Base-by-base conservation (phyloP, 2,329 filamentous ascomycete species). In the Aspergillus calidoustus region DNA sequence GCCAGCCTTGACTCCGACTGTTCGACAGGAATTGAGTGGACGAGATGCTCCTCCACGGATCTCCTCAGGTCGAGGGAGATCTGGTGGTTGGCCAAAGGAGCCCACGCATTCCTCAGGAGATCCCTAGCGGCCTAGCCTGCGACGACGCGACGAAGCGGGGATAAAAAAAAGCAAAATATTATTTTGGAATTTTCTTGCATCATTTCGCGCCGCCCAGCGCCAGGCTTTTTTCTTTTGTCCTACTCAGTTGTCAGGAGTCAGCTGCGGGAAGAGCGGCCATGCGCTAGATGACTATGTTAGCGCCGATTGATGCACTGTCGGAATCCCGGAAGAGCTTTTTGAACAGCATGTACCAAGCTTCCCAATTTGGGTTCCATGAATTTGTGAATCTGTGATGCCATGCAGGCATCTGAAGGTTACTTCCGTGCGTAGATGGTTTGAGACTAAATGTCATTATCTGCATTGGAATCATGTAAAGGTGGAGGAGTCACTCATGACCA, bases 231-330 rank as follows among this genome's bases (percentile, higher is more conserved):
- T 23, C 19, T 56, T 34, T 31, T 44, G 25, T 51, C 48, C 22
- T n/a, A 13, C 34, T 41, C 34, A 48, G n/a, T 31, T 51, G 49
- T 63, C 6, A 28, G 25, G 25, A 28, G 2, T 28, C 59, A 59
- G 59, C 62, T 64, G 56, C 62, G 48, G 56, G 17, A 56, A 43
- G 19, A 56, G 61, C 61, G 54, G 55, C 61, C 58, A 61, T 34
- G 17, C 47, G 48, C 54, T 30, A 58, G 49, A 22, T 51, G 43
- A 44, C 38, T 60, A 28, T 2, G 25, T 48, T 44, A 28, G 52
- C 50, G 48, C 43, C 51, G 57, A 60, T 30, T 53, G 38, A 7
- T 53, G n/a, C 19, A 19, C 19, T 19, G 15, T 38, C 31, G 13
- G 11, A 41, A 41, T 41, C 13, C 34, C 15, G 34, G 34, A 11